These are phyloP conservation scores for Syzygium malaccense DNA, from an alignment of 441 rosid genomes.

Conservation along the genomic window DNA sequence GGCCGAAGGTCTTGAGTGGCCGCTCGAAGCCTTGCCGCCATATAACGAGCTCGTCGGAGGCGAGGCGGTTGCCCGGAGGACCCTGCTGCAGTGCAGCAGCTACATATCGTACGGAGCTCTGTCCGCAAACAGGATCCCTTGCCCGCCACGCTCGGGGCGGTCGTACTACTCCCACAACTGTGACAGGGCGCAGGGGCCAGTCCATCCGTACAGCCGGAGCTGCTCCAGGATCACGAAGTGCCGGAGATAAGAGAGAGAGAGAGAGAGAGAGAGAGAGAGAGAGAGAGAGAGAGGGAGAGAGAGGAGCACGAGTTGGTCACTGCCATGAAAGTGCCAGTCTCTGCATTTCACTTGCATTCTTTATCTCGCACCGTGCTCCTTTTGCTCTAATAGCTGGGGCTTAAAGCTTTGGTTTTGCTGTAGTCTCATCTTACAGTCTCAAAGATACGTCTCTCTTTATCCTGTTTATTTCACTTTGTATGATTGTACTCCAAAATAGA, in stretches of 20 bases:
- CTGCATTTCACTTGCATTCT: neutral
- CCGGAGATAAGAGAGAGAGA: slow-evolving; percentile 36
- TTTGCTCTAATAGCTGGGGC: neutral
- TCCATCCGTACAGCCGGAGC: slow-evolving; percentile 65
- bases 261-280: neutral
- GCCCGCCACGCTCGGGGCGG: slow-evolving; percentile 87
- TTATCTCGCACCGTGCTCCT: neutral
- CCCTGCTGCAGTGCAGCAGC: slow-evolving; percentile 43
- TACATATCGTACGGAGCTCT: slow-evolving; percentile 89
- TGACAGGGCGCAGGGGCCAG: slow-evolving; percentile 46
- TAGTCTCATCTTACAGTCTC: neutral
- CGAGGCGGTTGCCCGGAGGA: slow-evolving; percentile 32
- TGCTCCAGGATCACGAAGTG: slow-evolving; percentile 72
- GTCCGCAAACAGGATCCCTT: slow-evolving; percentile 77
- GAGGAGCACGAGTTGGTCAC: neutral
- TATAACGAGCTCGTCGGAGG: neutral
- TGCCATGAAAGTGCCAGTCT: neutral
- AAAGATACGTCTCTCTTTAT: neutral
- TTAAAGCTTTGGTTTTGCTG: neutral
- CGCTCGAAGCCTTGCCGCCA: neutral
- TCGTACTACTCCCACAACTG: slow-evolving; percentile 84
- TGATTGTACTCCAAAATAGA: neutral
- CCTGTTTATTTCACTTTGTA: neutral
- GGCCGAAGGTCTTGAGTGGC: neutral
- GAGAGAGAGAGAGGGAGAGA: neutral